phyloP scores from a whole-genome alignment of 139 green algal species.

The Closterium sp. region DNA sequence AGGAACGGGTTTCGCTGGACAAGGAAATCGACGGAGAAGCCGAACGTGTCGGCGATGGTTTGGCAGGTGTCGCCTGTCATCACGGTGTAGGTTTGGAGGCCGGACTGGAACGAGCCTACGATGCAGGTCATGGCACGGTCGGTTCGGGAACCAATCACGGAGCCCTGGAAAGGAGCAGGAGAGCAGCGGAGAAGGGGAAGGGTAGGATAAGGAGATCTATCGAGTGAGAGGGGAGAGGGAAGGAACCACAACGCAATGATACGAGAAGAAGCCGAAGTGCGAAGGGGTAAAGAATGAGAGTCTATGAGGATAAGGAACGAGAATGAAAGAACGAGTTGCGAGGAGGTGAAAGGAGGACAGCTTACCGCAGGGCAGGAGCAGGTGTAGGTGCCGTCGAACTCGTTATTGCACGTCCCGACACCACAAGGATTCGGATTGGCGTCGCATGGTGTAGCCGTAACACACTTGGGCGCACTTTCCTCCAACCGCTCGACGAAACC shows the following conservation, averaged over 20 bases:
- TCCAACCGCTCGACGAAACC: slow-evolving; percentile 1
- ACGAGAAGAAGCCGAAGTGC: too few relatives aligned
- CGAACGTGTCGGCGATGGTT: too few relatives aligned
- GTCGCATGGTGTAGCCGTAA: not conserved
- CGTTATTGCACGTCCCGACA: slow-evolving; percentile 19
- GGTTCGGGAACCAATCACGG: not conserved
- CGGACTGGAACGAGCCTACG: not conserved
- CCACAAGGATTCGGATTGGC: slow-evolving; percentile 34
- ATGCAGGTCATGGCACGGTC: slow-evolving; percentile 28
- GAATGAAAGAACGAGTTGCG: too few relatives aligned
- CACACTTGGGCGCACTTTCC: slow-evolving; percentile 9
- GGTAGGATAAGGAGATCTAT: too few relatives aligned
- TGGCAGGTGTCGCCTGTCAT: slow-evolving; percentile 20
- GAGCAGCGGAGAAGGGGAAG: not conserved
- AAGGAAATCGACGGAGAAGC: too few relatives aligned
- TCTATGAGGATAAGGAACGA: too few relatives aligned
- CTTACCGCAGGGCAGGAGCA: slow-evolving; percentile 19
- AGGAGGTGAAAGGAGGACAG: too few relatives aligned
- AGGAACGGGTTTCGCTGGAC: too few relatives aligned
- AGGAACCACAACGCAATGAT: too few relatives aligned
- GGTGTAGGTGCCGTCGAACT: slow-evolving; percentile 10
- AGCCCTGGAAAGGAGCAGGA: not conserved
- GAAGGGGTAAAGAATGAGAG: too few relatives aligned
- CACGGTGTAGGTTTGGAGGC: slow-evolving; percentile 14
- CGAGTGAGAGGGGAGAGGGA: too few relatives aligned